These are phyloP conservation scores for Eurotiales sp. DNA, from an alignment of 2,329 filamentous ascomycete genomes.

Conservation along the genomic window DNA sequence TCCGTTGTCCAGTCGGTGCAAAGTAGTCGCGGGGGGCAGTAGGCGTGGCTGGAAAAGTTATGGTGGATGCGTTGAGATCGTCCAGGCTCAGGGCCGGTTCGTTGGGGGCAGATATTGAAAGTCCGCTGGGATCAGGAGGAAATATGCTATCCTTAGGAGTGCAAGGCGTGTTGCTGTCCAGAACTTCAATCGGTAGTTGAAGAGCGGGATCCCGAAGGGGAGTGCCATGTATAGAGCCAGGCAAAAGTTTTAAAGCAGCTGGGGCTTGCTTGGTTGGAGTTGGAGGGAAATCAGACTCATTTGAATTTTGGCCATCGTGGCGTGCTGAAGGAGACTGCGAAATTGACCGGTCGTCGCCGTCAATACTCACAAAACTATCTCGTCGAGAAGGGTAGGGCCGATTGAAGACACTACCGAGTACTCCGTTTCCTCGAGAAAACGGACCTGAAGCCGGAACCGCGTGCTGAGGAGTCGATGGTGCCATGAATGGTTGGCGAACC, in stretches of 20 bases:
- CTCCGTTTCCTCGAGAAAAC: conserved; percentile 61
- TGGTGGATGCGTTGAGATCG: conserved; percentile 43
- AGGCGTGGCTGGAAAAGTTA: conserved; percentile 74
- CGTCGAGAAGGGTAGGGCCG: conserved; percentile 50
- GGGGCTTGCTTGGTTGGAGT: conserved; percentile 73
- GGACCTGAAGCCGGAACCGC: conserved; percentile 62
- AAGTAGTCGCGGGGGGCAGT: conserved; percentile 63
- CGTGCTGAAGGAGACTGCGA: conserved; percentile 55
- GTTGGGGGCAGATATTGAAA: conserved; percentile 71
- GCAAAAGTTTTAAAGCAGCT: conserved; percentile 1
- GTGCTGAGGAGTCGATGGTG: conserved; percentile 73
- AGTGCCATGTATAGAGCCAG: conserved; percentile 1
- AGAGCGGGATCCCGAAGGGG: conserved; percentile 41
- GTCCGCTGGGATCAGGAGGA: conserved; percentile 73
- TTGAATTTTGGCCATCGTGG: conserved; percentile 54
- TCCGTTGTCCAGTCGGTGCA: conserved; percentile 56
- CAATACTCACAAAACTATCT: conserved; percentile 74
- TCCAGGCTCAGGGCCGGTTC: conserved; percentile 38
- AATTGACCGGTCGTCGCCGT: conserved; percentile 67
- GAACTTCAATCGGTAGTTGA: conserved; percentile 57
- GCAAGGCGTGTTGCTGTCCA: conserved; percentile 59
- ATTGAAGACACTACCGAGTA: conserved; percentile 57
- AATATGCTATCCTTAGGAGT: conserved; percentile 74
- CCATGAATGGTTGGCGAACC: conserved; percentile 69
- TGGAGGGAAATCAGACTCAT: conserved; percentile 75